Percentiles rank a stretch among this genome's conserved stretches.
Conservation (phyloP, 1,284 basidiomycete species). For the Exobasidium cylindrosporum region DNA sequence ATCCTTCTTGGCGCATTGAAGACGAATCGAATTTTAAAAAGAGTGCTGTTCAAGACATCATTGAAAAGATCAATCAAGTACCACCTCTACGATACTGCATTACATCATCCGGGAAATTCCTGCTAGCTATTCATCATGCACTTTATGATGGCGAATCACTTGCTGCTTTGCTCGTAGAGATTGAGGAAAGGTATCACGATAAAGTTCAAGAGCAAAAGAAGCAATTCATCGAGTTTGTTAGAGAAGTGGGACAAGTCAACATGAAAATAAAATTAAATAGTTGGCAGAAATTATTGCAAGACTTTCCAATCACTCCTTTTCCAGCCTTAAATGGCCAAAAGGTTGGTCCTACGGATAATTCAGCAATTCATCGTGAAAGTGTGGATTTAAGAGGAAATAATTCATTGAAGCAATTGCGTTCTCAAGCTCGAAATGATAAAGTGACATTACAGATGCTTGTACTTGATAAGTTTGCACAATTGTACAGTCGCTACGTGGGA, state of each 20-base stretch:
- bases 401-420: not conserved
- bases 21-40: not conserved
- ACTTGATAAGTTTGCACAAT: slow-evolving; percentile 28
- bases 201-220: not conserved
- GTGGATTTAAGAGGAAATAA: not conserved
- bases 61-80: not conserved
- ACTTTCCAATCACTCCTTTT: slow-evolving; percentile 28
- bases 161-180: slow-evolving; percentile 21
- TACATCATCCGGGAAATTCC: not conserved
- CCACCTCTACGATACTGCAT: slow-evolving; percentile 2
- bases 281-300: slow-evolving; percentile 33
- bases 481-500: slow-evolving; percentile 36
- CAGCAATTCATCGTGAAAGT: not conserved
- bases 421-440: slow-evolving; percentile 21
- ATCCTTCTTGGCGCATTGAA: not conserved
- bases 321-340: slow-evolving; percentile 38
- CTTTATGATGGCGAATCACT: slow-evolving; percentile 50
- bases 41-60: not conserved
- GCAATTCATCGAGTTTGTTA: not conserved
- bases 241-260: slow-evolving; percentile 28
- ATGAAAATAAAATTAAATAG: slow-evolving; percentile 12
- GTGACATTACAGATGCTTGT: slow-evolving; percentile 40
- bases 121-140: slow-evolving; percentile 34
- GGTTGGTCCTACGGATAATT: slow-evolving; percentile 7
- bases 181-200: slow-evolving; percentile 11